Evolutionary conservation across 495 filamentous ascomycete species (phyloP), one percentile per base, ranked within the genome.

Genomic region (Echria macrotheca): DNA sequence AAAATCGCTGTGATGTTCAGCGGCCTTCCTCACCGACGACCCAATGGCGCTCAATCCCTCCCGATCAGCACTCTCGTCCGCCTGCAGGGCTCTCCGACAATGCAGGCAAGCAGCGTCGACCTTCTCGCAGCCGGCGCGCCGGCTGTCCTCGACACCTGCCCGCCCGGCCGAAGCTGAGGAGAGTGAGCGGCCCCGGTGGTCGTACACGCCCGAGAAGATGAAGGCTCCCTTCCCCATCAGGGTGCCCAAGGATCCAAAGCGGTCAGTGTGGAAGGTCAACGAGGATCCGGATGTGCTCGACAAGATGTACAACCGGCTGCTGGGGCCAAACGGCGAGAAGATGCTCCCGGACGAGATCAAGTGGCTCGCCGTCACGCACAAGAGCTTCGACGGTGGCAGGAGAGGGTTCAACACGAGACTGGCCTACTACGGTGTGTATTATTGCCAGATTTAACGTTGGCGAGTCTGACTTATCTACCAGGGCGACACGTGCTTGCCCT

Each of bases 311-410:
- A 72, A 74, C 32, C 71, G 70, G 21, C 64, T 96, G 48, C 69
- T 96, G 44, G 88, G 91, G 17, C 66, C 66, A 45, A 75, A 78
- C 46, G 86, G 87, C 55, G 77, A 83, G 47, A 73, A 77, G 54
- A 58, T 91, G 64, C 75, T 97, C 53, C 83, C 82, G 26, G 89
- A 96, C 2, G 90, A 97, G 69, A 73, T 91, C 56, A 96, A 96
- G 69, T 99, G 91, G 93, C 76, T 96, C 55, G 91, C 91, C 9
- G 79, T 99, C 49, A 99, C 93, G 31, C 93, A 99, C 67, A 96
- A 96, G 81, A 95, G 89, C 68, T 97, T 96, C 65, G 93, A 97
- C 69, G 89, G 96, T 57, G 93, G 89, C 40, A 75, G 89, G 60
- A 82, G 90, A 71, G 90, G 90, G 9, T 96, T 86, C 71, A 99